Percentiles rank a stretch among this genome's conserved stretches.
Evolutionary conservation across 345 rosid genomes (phyloP).

Genomic region (Trapa bicornis): DNA sequence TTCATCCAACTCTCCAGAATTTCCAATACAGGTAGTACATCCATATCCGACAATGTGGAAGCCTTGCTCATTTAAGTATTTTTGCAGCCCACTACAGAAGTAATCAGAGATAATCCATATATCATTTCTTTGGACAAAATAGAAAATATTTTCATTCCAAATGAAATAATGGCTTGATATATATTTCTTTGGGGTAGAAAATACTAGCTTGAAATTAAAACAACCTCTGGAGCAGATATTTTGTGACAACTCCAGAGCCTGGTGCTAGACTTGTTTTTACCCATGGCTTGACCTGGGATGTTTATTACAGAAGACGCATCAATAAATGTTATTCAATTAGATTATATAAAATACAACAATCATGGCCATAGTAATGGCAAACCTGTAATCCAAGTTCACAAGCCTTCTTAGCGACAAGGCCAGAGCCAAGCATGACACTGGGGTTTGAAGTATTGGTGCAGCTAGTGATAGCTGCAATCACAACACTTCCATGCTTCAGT

Average conservation of each 20-base stretch:
- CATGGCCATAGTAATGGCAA: constrained; percentile 6
- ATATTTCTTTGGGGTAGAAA: too few relatives aligned
- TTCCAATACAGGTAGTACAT: constrained; percentile 97
- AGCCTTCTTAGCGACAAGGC: constrained; percentile 95
- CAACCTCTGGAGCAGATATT: constrained; percentile 73
- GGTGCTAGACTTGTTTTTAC: constrained; percentile 98
- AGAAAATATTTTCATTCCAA: too few relatives aligned
- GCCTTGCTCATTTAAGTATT: constrained; percentile 80
- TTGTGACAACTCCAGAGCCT: constrained; percentile 96
- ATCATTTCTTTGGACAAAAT: not conserved
- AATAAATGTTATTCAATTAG: constrained; percentile 6
- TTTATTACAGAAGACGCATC: too few relatives aligned
- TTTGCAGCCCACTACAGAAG: constrained; percentile 78
- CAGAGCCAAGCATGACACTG: constrained; percentile 98
- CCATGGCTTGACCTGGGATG: constrained; percentile 85
- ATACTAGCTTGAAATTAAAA: not conserved
- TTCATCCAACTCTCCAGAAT: constrained; percentile 91
- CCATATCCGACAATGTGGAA: constrained; percentile 95
- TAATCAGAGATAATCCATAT: not conserved
- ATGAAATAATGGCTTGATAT: too few relatives aligned
- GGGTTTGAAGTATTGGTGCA: constrained; percentile 99
- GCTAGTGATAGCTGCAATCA: constrained; percentile 96
- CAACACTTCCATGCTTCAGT: constrained; percentile 94
- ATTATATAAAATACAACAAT: not conserved
- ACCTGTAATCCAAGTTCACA: constrained; percentile 91